Conservation (phyloP, 1,284 basidiomycete genomes). For the Puccinia coronata region DNA sequence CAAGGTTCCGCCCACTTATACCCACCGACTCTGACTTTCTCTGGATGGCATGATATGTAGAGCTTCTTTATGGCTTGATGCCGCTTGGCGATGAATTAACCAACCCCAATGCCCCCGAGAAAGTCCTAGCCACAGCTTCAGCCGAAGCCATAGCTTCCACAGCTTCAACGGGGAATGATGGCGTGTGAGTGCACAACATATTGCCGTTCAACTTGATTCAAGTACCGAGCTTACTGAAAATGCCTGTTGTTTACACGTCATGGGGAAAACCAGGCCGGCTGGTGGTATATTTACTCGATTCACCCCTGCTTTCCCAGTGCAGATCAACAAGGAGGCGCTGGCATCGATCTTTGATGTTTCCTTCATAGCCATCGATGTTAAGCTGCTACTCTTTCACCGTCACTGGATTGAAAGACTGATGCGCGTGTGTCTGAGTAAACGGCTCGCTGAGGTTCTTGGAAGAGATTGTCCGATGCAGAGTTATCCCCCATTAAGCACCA, state of each 20-base stretch:
- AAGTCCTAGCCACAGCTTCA: slow-evolving; percentile 1
- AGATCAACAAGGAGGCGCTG: slow-evolving; percentile 15
- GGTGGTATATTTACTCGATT: not conserved
- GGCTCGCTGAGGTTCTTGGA: not conserved
- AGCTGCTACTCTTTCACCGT: not conserved
- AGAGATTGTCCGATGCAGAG: not conserved
- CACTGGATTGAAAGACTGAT: not conserved
- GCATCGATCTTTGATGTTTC: slow-evolving; percentile 26
- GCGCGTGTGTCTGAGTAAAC: not conserved
- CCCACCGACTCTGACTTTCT: no score
- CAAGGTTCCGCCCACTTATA: no score
- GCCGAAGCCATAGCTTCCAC: not conserved
- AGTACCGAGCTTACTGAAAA: no score
- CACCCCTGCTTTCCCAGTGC: slow-evolving; percentile 10
- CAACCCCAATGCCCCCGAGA: not conserved
- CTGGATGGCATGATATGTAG: not conserved
- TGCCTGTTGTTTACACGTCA: not conserved
- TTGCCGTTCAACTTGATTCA: not conserved
- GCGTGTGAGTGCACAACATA: not conserved
- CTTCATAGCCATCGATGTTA: not conserved
- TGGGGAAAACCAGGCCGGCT: not conserved
- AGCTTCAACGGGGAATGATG: not conserved
- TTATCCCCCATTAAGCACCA: not conserved
- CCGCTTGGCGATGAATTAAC: not conserved
- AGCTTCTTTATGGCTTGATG: slow-evolving; percentile 1